Base-by-base conservation (phyloP, 331 rosid species). In the Quercus tomentella region DNA sequence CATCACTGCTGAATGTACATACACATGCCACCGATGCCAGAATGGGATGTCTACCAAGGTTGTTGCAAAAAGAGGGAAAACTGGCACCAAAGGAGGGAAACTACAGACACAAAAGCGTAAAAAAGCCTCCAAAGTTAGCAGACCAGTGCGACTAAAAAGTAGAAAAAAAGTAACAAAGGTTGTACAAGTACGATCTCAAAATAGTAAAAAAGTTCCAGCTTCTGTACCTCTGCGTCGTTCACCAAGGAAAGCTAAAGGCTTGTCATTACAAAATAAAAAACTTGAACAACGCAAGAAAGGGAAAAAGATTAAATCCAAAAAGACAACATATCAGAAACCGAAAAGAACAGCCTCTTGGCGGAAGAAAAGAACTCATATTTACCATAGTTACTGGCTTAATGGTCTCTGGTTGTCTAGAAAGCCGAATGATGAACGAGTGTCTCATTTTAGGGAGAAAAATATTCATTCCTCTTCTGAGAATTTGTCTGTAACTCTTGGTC, bases 211-310 rank as follows among this genome's bases (percentile, higher is more conserved):
- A 77, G 67, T 84, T 71, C 77, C 66, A 69, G 35, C 92, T 33
- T 84, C 68, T 83, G 71, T 91, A 66, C 96, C 97, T 67, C 90
- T 96, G 56, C 99, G 98, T 18, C 98, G 99, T 73, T 96, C 99
- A 72, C 79, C 96, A 60, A 89, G 98, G 87, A 93, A 90, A 83
- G 86, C 88, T 69, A 93, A 89, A 84, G 80, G 87, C 82, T 74
- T 92, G 80, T 82, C 81, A n/a, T 57, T 86, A 82, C 92, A 62
- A 51, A 89, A 72, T 71, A 92, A 93, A 91, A 87, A 61, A 83
- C 86, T 54, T 61, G 88, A 84, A 73, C 91, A 92, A 70, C 87
- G 84, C 63, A 89, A 76, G 84, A 90, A 89, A 70, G 88, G 88
- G 81, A 88, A 70, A 35, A 82, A 76, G 73, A 72, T 56, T 68